Evolutionary conservation across 1,284 basidiomycete species (phyloP), one percentile per base, ranked within the genome.

Genomic region (Porodaedalea pini): DNA sequence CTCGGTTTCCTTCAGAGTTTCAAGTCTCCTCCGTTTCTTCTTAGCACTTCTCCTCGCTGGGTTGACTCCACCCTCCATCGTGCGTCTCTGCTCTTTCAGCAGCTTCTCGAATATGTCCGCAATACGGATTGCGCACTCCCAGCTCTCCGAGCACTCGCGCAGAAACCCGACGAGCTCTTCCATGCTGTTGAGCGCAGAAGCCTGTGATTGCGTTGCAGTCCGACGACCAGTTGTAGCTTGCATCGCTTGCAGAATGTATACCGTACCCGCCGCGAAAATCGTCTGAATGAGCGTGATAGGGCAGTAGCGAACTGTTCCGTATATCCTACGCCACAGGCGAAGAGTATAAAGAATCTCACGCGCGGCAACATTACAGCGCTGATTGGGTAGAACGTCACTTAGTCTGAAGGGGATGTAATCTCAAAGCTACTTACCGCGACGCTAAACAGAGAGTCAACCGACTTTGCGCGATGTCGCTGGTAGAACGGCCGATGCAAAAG

Each of bases 401-500:
- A 23, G 6, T 6, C 5, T 23, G 21, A 37, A 39, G 19, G 29
- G 40, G 41, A 43, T n/a, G 41, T 6, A 8, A 43, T 5, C 5
- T 23, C n/a, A 6, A n/a, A 43, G 1, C 25, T n/a, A 51, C 54
- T 47, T 60, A 81, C 76, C 72, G 80, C 78, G 61, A 78, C 72
- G 62, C 81, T 80, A 62, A 81, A 77, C 36, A 78, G 75, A 29
- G 79, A 74, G 25, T 69, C 68, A 23, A 75, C 75, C 0, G 73
- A 68, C 34, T 69, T 67, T 53, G 76, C 69, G 25, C 71, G 68
- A 2, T 73, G 65, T 17, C 76, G 75, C 1, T 80, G 75, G 65
- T 82, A 86, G 71, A 84, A 86, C 0, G 85, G 84, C 0, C 84
- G 75, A 61, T 86, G 83, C 0, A 88, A 76, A 7, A 88, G 73